phyloP scores from a whole-genome alignment of 176 grass and related monocot genomes.

The Oryza longistaminata region DNA sequence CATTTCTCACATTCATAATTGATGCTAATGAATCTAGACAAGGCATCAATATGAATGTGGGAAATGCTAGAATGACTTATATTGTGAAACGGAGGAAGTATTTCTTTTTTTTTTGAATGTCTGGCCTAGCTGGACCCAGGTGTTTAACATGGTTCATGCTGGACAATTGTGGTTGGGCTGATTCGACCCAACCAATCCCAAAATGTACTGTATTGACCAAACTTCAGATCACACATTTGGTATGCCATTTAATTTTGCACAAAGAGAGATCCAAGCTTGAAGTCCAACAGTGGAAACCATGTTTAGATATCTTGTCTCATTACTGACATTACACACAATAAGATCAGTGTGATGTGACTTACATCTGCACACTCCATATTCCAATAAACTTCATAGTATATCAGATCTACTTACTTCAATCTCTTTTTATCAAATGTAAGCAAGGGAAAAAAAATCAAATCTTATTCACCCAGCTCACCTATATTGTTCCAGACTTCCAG shows the following conservation, averaged over 20 bases:
- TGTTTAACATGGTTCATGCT: constrained; percentile 23
- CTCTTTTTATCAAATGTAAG: background rate
- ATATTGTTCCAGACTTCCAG: background rate
- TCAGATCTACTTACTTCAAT: background rate
- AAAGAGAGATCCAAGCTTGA: background rate
- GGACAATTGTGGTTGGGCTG: background rate
- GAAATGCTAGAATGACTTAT: too few relatives aligned
- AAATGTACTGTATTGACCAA: background rate
- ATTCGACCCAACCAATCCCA: constrained; percentile 1
- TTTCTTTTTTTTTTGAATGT: background rate
- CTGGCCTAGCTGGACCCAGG: constrained; percentile 2
- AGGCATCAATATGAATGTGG: too few relatives aligned
- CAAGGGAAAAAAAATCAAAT: background rate
- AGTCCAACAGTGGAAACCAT: background rate
- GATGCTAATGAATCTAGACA: too few relatives aligned
- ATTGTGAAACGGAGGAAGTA: too few relatives aligned
- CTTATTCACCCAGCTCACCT: background rate
- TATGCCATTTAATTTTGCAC: background rate
- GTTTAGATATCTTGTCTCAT: background rate
- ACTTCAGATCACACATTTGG: background rate
- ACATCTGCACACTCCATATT: background rate
- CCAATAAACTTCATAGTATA: background rate
- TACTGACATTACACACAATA: background rate
- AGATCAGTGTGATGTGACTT: background rate
- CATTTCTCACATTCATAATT: too few relatives aligned